Evolutionary conservation across 805 yeast species (phyloP), one percentile per base, ranked within the genome.

Genomic region (Myxozyma sirexii): DNA sequence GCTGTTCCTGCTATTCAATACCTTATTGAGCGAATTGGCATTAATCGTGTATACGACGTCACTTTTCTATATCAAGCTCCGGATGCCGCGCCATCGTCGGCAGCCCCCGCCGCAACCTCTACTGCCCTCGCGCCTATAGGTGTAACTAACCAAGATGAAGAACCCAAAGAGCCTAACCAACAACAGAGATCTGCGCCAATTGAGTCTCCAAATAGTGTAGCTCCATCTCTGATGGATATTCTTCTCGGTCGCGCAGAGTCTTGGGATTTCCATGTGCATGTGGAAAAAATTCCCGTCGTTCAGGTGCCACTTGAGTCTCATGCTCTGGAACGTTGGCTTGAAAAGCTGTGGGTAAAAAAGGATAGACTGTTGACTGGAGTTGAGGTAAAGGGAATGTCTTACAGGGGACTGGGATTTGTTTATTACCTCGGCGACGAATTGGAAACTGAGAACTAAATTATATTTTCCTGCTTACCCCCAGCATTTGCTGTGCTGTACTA

Each of bases 371-470:
- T 82, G 17, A 67, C 76, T 13, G 74, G 84, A 54, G 71, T 87
- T 10, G 85, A 88, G 0, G 53, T 69, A 7, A 86, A 81, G 63
- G 76, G 84, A 27, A 74, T 78, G 48, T 82, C 81, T 63, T 64
- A 21, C 27, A 35, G 29, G 27, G 63, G 60, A 10, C 35, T 63
- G 4, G 67, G 67, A 13, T 51, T 38, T 24, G 67, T 63, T 12
- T 61, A 63, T 38, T 87, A 39, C 91, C 46, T 56, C 27, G 49
- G 38, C 33, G 59, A 57, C 24, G 49, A 52, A 19, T n/a, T 50
- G 12, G 49, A 41, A 21, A 37, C 37, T 21, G 19, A 37, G 13
- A 13, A 4, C 13, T 37, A n/a, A 37, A 37, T 15, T 38, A 15
- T 15, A 15, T 38, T 7, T 38, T 13, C 8, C 42, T 38, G 4